These are phyloP conservation scores for Aspergillus avenaceus DNA, from an alignment of 495 filamentous ascomycete genomes.

Conservation along the genomic window DNA sequence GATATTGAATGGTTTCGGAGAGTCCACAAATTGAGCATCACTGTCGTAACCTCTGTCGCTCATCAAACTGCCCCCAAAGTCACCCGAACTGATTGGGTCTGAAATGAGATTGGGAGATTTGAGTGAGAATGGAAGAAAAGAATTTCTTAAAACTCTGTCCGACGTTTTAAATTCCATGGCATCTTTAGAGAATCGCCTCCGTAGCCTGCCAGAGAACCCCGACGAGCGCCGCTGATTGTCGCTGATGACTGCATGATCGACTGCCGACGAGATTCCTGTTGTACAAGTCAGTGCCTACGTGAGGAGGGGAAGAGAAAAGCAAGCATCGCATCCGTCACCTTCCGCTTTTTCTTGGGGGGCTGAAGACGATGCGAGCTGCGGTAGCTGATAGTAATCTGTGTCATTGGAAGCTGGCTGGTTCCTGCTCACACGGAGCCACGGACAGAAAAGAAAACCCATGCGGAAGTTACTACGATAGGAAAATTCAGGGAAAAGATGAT, in stretches of 20 bases:
- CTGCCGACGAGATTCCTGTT: conserved; percentile 8
- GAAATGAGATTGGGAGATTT: conserved; percentile 9
- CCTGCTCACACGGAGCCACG: conserved; percentile 10
- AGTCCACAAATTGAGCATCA: conserved; percentile 38
- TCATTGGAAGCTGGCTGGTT: conserved; percentile 3
- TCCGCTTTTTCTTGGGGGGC: conserved; percentile 5
- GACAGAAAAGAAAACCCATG: conserved; percentile 17
- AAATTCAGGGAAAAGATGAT: neutral
- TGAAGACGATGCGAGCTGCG: neutral
- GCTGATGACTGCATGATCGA: conserved; percentile 1
- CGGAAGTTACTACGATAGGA: neutral
- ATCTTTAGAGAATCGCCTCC: conserved; percentile 35
- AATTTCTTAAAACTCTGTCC: conserved; percentile 1
- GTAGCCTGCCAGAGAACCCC: conserved; percentile 29
- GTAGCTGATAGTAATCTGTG: conserved; percentile 7
- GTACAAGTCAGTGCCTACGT: neutral
- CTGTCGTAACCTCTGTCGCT: conserved; percentile 44
- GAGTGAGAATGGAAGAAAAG: conserved; percentile 21
- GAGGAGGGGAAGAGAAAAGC: neutral
- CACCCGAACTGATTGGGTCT: conserved; percentile 11
- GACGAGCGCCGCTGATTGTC: conserved; percentile 10
- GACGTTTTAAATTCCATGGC: conserved; percentile 14
- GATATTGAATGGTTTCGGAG: conserved; percentile 19
- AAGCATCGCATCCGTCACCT: conserved; percentile 6
- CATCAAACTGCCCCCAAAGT: conserved; percentile 33